phyloP scores from a whole-genome alignment of 257 asterid species.

The Ligustrum vulgare region DNA sequence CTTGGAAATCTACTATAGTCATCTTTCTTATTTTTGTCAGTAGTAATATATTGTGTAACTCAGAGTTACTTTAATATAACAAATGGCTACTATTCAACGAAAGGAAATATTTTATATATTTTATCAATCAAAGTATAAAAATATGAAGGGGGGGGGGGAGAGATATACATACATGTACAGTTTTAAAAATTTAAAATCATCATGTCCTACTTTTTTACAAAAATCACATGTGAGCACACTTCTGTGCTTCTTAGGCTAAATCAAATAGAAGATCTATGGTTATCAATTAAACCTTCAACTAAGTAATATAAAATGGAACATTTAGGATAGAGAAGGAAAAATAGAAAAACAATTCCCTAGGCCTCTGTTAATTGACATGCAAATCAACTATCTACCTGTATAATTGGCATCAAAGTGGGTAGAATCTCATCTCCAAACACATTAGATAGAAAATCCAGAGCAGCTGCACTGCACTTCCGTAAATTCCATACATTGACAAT shows the following conservation, averaged over 20 bases:
- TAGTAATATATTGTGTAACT: neutral
- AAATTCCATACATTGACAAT: constrained; percentile 88
- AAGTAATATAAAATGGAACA: constrained; percentile 6
- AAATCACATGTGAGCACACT: no score
- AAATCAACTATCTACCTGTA: constrained; percentile 51
- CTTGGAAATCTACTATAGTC: neutral
- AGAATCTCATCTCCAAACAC: constrained; percentile 88
- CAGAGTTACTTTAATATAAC: neutral
- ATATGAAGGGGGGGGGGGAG: no score
- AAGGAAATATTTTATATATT: neutral
- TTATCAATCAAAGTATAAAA: no score
- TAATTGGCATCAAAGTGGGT: constrained; percentile 84
- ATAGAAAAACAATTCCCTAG: neutral
- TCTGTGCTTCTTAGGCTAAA: neutral
- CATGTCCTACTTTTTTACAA: no score
- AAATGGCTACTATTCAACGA: neutral
- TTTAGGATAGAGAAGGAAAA: constrained; percentile 6
- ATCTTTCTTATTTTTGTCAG: neutral
- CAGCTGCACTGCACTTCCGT: constrained; percentile 86
- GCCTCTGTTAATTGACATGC: neutral
- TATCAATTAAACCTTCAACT: neutral
- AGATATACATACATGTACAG: no score
- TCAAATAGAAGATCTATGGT: neutral
- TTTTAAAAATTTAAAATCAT: neutral
- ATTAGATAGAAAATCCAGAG: constrained; percentile 63